Percentiles rank a stretch among this genome's conserved stretches.
Conservation (phyloP, 1,139 yeast species). For the Lodderomyces parapsilosis region DNA sequence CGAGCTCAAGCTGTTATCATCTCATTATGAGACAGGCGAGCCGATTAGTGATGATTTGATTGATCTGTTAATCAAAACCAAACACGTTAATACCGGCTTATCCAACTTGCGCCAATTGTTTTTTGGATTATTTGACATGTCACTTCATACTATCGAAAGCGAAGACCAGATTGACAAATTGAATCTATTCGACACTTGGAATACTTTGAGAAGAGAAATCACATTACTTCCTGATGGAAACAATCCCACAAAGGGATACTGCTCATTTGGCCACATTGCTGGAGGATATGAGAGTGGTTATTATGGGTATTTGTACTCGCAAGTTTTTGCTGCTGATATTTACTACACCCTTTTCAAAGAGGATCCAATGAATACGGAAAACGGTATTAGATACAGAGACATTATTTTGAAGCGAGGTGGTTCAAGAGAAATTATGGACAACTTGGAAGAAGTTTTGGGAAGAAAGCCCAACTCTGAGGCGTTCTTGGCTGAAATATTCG, state of each 20-base stretch:
- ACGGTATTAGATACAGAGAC: conserved; percentile 70
- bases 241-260: conserved; percentile 59
- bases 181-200: conserved; percentile 61
- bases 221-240: conserved; percentile 58
- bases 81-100: conserved; percentile 75
- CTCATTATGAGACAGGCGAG: conserved; percentile 64
- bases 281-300: conserved; percentile 87
- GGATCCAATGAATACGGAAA: conserved; percentile 62
- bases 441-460: conserved; percentile 65
- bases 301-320: conserved; percentile 84
- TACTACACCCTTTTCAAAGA: conserved; percentile 67
- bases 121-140: conserved; percentile 76
- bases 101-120: conserved; percentile 72
- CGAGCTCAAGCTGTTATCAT: conserved; percentile 58
- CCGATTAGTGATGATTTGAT: conserved; percentile 59
- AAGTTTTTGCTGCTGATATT: conserved; percentile 83
- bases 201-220: conserved; percentile 56
- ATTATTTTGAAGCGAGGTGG: conserved; percentile 72
- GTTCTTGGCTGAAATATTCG: conserved; percentile 57
- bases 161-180: conserved; percentile 38
- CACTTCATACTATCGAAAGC: conserved; percentile 54
- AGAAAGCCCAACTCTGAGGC: conserved; percentile 74
- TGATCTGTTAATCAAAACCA: conserved; percentile 59
- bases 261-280: conserved; percentile 79
- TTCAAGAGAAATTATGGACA: conserved; percentile 63